Conservation (phyloP, 352 stramenopile genomes). For the Saprolegnia parasitica region DNA sequence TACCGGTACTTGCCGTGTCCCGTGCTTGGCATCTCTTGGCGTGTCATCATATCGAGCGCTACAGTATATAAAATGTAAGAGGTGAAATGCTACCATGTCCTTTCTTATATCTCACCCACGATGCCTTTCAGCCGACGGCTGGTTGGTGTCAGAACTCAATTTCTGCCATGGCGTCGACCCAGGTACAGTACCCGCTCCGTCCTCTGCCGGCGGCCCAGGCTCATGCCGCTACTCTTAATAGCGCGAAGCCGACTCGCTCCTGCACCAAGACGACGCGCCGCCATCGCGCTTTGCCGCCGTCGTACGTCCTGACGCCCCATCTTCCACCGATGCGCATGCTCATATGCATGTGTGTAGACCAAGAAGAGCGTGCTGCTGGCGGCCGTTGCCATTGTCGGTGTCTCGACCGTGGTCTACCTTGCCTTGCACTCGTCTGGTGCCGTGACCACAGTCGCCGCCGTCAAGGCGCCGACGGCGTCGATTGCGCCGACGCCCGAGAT, state of each 20-base stretch:
- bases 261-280: neutral
- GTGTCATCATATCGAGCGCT: neutral
- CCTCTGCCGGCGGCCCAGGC: neutral
- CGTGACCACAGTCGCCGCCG: neutral
- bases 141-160: slow-evolving; percentile 8
- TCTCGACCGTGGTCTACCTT: slow-evolving; percentile 22
- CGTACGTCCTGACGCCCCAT: slow-evolving; percentile 10
- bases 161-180: slow-evolving; percentile 12
- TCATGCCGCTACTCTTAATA: neutral
- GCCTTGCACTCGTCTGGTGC: neutral
- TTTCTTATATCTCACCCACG: slow-evolving; percentile 1
- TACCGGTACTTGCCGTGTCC: too few species aligned
- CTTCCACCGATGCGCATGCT: too few species aligned
- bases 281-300: neutral
- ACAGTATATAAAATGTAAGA: neutral
- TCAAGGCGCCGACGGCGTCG: neutral
- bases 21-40: too few species aligned
- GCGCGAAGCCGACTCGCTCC: slow-evolving; percentile 16
- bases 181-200: neutral
- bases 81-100: neutral
- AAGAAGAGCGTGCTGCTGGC: slow-evolving; percentile 17
- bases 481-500: neutral
- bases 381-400: slow-evolving; percentile 8
- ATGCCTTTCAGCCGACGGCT: slow-evolving; percentile 9
- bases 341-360: neutral